These are phyloP conservation scores for Hymenoscyphus fructigenus DNA, from an alignment of 2,329 filamentous ascomycete genomes.

Conservation along the genomic window DNA sequence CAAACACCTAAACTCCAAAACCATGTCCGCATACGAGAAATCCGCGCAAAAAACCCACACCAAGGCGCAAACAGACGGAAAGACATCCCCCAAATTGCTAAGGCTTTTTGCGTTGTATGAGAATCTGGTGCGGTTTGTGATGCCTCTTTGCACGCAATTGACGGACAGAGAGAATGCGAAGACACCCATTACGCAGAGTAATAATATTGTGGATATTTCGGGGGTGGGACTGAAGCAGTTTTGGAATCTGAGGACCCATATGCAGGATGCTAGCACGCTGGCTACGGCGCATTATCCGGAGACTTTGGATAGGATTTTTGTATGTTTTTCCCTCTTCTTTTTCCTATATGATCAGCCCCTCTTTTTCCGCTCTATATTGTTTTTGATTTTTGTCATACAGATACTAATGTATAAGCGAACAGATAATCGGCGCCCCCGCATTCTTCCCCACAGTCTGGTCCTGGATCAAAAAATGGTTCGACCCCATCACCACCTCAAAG, in stretches of 20 bases:
- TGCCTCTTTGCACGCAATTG: conserved; percentile 80
- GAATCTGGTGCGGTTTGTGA: conserved; percentile 81
- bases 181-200: conserved; percentile 88
- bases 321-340: conserved; percentile 20
- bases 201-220: conserved; percentile 92
- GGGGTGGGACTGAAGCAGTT: conserved; percentile 89
- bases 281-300: conserved; percentile 95
- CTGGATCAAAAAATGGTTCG: conserved; percentile 95
- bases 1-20: conserved; percentile 77
- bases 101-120: conserved; percentile 92
- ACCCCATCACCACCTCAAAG: conserved; percentile 90
- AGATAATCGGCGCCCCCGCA: conserved; percentile 83
- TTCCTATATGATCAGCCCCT: not conserved
- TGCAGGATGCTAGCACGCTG: conserved; percentile 86
- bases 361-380: not conserved
- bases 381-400: not conserved
- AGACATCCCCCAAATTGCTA: conserved; percentile 72
- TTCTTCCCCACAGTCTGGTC: conserved; percentile 95
- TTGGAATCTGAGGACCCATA: conserved; percentile 90
- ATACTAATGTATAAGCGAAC: conserved; percentile 13
- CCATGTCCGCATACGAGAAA: conserved; percentile 76
- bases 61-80: conserved; percentile 63
- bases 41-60: conserved; percentile 51
- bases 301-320: conserved; percentile 80
- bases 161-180: conserved; percentile 67